Base-by-base conservation (phyloP, 2,329 filamentous ascomycete species). In the Venturia pyrina region DNA sequence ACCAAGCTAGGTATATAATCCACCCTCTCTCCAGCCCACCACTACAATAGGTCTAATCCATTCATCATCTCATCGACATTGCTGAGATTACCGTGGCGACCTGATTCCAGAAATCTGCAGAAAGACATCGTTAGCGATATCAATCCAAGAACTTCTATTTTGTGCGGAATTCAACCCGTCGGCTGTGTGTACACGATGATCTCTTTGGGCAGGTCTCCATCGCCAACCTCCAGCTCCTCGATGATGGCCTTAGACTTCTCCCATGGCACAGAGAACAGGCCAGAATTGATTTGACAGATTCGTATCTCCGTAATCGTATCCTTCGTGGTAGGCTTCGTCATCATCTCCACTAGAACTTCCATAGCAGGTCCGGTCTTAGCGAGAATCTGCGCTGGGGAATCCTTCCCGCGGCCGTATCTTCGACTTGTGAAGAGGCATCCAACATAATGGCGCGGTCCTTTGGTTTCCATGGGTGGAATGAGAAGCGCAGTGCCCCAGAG, bases 351-450 rank as follows among this genome's bases (percentile, higher is more conserved):
- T 69, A 86, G 70, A 71, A 83, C 77, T 62, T 72, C 69, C 67
- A 87, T 74, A 0, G 84, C 82, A 3, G 73, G 70, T 19, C 69
- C 71, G 0, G 85, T 86, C 37, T 81, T 80, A 3, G 69, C 69
- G 13, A 87, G 64, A 46, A 87, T 85, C 17, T 72, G 69, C 0
- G 73, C 71, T 0, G 75, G 74, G 0, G 75, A 67, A 66, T 81
- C 80, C 34, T 76, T 79, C 6, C 67, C 71, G 53, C 72, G 75
- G 0, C 85, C 85, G 66, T 79, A 83, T 1, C 74, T 73, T 2
- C 73, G 71, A 2, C 82, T 85, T 0, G 84, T 87, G 68, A 87
- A 87, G 0, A 87, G 72, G 68, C 85, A 87, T 0, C 82, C 80
- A 34, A 87, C 79, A 79, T 82, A 87, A 65, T 85, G 82, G 15